Evolutionary conservation across 129 eudicot genomes (phyloP).

Genomic region (Saposhnikovia divaricata): DNA sequence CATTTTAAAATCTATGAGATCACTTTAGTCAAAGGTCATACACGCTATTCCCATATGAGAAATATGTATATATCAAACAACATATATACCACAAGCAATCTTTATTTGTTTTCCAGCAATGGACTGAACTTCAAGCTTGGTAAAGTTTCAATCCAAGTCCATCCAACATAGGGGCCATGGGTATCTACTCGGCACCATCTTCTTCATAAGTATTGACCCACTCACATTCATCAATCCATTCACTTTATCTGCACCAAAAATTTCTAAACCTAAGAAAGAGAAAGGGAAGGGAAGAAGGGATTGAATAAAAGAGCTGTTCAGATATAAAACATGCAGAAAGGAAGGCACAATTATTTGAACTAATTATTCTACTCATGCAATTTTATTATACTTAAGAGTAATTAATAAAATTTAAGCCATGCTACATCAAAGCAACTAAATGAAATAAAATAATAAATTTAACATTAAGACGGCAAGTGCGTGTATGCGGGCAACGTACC

Average conservation of each 20-base stretch:
- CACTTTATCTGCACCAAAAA: conserved; percentile 59
- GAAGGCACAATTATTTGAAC: too few species aligned
- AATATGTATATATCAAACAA: conserved; percentile 1
- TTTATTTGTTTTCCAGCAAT: not conserved
- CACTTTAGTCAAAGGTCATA: conserved; percentile 9
- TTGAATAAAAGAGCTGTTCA: not conserved
- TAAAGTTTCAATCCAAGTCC: not conserved
- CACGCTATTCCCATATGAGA: conserved; percentile 2
- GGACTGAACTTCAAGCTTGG: conserved; percentile 9
- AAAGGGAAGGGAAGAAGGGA: not conserved
- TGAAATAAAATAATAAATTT: too few species aligned
- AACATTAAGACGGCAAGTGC: too few species aligned
- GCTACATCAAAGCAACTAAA: too few species aligned
- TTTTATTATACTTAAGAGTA: too few species aligned
- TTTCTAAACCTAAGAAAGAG: not conserved
- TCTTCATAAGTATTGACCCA: conserved; percentile 77
- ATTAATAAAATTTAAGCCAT: too few species aligned
- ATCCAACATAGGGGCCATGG: conserved; percentile 6
- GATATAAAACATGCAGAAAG: too few species aligned
- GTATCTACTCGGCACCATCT: conserved; percentile 46
- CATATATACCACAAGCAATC: conserved; percentile 4
- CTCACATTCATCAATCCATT: conserved; percentile 98
- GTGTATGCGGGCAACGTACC: too few species aligned
- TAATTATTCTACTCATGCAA: too few species aligned
- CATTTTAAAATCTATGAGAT: not conserved